phyloP scores from a whole-genome alignment of 2,329 filamentous ascomycete species.

The Diaporthe capsici region DNA sequence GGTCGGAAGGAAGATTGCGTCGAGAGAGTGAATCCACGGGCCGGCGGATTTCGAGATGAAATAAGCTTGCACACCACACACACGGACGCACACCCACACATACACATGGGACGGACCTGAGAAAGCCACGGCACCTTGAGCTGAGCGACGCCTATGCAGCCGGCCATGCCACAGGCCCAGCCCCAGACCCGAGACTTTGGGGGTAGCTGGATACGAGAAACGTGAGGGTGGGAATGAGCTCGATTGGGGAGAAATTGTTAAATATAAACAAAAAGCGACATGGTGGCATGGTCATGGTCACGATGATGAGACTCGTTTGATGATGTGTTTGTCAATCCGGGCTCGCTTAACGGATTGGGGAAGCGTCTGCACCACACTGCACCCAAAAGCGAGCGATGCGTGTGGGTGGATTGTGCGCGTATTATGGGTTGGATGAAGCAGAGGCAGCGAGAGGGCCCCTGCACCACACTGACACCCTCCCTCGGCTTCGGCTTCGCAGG shows the following conservation, averaged over 20 bases:
- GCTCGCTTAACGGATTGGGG: constrained; percentile 22
- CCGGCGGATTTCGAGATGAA: constrained; percentile 20
- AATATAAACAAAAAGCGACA: constrained; percentile 30
- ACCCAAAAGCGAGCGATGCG: background rate
- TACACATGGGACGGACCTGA: constrained; percentile 28
- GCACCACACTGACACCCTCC: constrained; percentile 26
- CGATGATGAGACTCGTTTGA: constrained; percentile 30
- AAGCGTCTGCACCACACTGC: background rate
- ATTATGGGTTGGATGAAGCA: background rate
- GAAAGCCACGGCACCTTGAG: constrained; percentile 18
- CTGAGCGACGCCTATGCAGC: constrained; percentile 1
- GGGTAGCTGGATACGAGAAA: background rate
- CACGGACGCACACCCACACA: background rate
- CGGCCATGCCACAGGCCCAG: background rate
- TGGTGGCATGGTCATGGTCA: constrained; percentile 17
- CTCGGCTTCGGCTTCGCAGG: constrained; percentile 31
- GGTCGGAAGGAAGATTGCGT: constrained; percentile 8
- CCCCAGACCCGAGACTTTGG: constrained; percentile 11
- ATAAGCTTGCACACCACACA: constrained; percentile 15
- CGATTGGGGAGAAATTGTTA: constrained; percentile 17
- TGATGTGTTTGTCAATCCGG: constrained; percentile 18
- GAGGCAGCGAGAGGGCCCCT: background rate
- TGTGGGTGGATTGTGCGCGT: background rate
- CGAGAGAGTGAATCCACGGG: background rate
- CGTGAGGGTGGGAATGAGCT: background rate